Base-by-base conservation (phyloP, 2,329 filamentous ascomycete species). In the Ophiostoma angusticollis region DNA sequence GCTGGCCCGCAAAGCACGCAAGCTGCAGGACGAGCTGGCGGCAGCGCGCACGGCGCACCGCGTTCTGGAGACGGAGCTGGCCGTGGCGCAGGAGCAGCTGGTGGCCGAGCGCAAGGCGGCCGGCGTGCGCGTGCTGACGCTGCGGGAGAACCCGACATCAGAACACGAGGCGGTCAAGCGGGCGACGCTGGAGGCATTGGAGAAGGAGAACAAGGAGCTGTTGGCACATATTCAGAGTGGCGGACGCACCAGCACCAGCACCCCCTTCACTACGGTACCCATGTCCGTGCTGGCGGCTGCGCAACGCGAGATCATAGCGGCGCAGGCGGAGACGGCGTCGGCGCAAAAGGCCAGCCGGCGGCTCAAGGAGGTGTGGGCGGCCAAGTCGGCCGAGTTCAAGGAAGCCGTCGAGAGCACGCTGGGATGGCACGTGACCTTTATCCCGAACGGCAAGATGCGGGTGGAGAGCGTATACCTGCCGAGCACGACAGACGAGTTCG, bases 371-470 rank as follows among this genome's bases (percentile, higher is more conserved):
- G 91, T 52, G 41, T 98, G 85, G 82, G 75, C 75, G 0, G 74
- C 81, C 49, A 98, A 96, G 58, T 86, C 83, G 1, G 77, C 82
- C 51, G 91, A 98, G 61, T 96, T 98, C 63, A 84, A 93, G 35
- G 86, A 96, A 61, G 85, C 87, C 23, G 87, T 98, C 42, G 87
- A 87, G 46, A 85, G 79, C 16, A 80, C 94, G 1, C 70, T 98
- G 0, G 91, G 91, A 1, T 98, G 87, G 81, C 89, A 89, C 38
- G 76, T 96, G 11, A 86, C 91, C 23, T 96, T 98, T 57, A 80
- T 95, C 56, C 86, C 87, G n/a, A 94, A 94, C 57, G 91, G 91
- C 30, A 89, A 93, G 52, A 93, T 95, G 61, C 80, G 85, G 23
- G 84, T 95, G 17, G 93, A 89, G 39, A 81, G 73, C 43, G 81